Evolutionary conservation across 2,329 filamentous ascomycete genomes (phyloP).

Genomic region (Trichoderma semiorbis): DNA sequence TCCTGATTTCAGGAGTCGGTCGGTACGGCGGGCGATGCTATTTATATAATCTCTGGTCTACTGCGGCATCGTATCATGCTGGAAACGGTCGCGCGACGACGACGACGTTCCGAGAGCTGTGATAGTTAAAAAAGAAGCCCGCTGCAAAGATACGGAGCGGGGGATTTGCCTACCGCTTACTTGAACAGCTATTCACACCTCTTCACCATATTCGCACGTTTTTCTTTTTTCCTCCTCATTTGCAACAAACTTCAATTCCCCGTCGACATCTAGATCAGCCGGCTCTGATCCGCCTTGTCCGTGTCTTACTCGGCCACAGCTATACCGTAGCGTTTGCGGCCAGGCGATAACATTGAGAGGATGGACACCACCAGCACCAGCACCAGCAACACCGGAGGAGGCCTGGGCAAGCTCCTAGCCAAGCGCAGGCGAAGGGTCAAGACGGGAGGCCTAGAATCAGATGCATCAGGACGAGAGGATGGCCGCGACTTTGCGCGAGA

Average conservation of each 20-base stretch:
- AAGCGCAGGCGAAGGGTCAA: slow-evolving; percentile 50
- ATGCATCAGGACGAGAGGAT: slow-evolving; percentile 26
- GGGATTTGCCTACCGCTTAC: neutral
- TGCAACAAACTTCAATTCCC: neutral
- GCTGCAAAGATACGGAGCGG: neutral
- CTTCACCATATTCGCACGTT: neutral
- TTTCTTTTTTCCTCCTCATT: neutral
- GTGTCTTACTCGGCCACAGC: neutral
- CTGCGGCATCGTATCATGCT: neutral
- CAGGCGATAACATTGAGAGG: neutral
- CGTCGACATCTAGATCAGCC: neutral
- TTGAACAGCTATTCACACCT: neutral
- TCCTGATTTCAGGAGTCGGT: slow-evolving; percentile 10
- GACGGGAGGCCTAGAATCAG: slow-evolving; percentile 37
- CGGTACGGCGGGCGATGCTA: slow-evolving; percentile 1
- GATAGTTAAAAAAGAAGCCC: neutral
- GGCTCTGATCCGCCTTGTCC: neutral
- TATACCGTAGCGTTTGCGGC: neutral
- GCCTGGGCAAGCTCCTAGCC: slow-evolving; percentile 50
- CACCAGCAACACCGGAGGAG: slow-evolving; percentile 22
- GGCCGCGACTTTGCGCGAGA: slow-evolving; percentile 24
- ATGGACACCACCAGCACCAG: slow-evolving; percentile 16
- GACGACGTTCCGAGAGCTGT: neutral
- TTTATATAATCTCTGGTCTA: neutral
- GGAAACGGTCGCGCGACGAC: slow-evolving; percentile 6